Percentiles rank a stretch among this genome's conserved stretches.
phyloP scores from a whole-genome alignment of 352 stramenopile genomes.

The Aphanomyces euteiches region DNA sequence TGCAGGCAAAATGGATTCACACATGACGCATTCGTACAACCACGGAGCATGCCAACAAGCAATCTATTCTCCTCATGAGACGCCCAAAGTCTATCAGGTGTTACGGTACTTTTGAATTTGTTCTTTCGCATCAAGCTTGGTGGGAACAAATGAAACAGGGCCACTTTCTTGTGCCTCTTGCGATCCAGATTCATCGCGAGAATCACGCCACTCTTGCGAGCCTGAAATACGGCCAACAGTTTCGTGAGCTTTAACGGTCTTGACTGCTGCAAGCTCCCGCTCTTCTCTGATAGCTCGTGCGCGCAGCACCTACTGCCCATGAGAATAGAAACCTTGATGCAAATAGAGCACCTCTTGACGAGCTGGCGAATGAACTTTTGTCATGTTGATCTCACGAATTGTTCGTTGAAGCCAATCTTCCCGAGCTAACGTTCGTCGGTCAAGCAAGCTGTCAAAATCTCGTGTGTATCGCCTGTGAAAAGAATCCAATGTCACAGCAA shows the following conservation, averaged over 20 bases:
- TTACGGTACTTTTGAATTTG: slow-evolving; percentile 31
- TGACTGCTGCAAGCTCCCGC: slow-evolving; percentile 43
- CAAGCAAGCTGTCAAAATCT: slow-evolving; percentile 59
- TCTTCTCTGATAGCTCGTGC: slow-evolving; percentile 42
- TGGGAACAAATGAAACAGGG: neutral
- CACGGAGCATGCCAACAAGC: slow-evolving; percentile 1
- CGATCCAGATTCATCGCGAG: slow-evolving; percentile 61
- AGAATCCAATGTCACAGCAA: neutral
- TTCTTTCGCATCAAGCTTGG: neutral
- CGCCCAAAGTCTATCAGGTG: slow-evolving; percentile 18
- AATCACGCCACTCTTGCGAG: slow-evolving; percentile 71
- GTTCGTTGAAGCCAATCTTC: slow-evolving; percentile 57
- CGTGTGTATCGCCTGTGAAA: slow-evolving; percentile 52
- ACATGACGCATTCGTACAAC: slow-evolving; percentile 8
- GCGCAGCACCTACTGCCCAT: slow-evolving; percentile 35
- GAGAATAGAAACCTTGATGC: neutral
- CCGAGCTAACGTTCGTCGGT: slow-evolving; percentile 57
- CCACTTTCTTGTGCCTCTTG: neutral
- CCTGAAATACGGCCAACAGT: slow-evolving; percentile 71
- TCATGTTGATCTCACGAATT: slow-evolving; percentile 58
- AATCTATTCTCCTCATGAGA: neutral
- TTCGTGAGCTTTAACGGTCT: slow-evolving; percentile 43
- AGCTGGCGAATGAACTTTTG: slow-evolving; percentile 31
- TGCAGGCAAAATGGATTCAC: slow-evolving; percentile 23
- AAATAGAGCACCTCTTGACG: slow-evolving; percentile 31